Evolutionary conservation across 352 stramenopile genomes (phyloP).

Genomic region (Globisporangium apiculatum): DNA sequence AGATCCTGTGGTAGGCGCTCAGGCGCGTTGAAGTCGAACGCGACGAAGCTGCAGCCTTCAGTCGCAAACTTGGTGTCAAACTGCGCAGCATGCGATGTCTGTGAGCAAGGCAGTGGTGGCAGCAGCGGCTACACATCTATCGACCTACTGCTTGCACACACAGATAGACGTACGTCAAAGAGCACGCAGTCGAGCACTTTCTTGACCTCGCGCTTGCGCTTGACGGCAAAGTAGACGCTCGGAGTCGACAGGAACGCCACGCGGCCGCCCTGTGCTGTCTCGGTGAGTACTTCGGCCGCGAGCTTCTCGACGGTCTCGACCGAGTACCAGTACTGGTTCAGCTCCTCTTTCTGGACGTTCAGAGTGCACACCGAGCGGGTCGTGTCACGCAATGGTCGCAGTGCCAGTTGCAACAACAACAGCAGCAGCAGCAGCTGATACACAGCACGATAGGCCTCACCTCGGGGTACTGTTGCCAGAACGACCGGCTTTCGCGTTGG

Average conservation of each 20-base stretch:
- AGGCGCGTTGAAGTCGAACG: conserved; percentile 89
- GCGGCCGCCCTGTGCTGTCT: conserved; percentile 29
- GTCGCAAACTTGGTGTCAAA: conserved; percentile 79
- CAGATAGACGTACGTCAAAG: conserved; percentile 77
- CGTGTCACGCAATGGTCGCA: too few relatives aligned
- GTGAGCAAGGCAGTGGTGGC: background rate
- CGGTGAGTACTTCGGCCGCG: conserved; percentile 49
- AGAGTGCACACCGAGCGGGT: background rate
- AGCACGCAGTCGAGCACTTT: conserved; percentile 53
- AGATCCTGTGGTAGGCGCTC: conserved; percentile 47
- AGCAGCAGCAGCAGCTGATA: background rate
- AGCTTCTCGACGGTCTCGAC: conserved; percentile 75
- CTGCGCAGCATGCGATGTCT: conserved; percentile 21
- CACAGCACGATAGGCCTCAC: conserved; percentile 9
- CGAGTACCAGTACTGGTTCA: conserved; percentile 98
- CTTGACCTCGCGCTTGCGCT: conserved; percentile 18
- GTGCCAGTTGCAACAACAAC: background rate
- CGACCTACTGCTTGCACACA: too few relatives aligned
- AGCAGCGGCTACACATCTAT: too few relatives aligned
- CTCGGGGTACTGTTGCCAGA: conserved; percentile 70
- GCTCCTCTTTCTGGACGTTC: conserved; percentile 81
- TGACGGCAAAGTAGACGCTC: conserved; percentile 90
- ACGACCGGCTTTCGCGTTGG: conserved; percentile 23
- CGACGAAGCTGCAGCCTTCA: conserved; percentile 61
- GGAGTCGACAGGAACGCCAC: conserved; percentile 93